A percentile compares a stretch with the other conserved stretches of the same genome.
Conservation (phyloP, 805 yeast genomes). For the Kluyveromyces wickerhamii region DNA sequence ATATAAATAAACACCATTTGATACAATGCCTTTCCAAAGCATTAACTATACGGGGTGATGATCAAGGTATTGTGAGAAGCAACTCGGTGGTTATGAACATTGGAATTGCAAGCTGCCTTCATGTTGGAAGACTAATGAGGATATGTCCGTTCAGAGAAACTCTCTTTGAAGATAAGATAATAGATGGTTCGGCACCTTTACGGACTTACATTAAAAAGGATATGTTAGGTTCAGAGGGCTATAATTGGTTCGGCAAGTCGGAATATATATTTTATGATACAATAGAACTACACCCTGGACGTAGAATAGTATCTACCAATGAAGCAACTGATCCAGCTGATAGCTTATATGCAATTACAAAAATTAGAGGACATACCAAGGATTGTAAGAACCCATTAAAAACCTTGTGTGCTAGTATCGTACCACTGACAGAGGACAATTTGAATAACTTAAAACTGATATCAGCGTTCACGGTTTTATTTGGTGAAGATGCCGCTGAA, state of each 20-base stretch:
- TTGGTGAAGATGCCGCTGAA: conserved; percentile 65
- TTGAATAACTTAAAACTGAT: conserved; percentile 25
- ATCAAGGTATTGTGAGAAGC: conserved; percentile 2
- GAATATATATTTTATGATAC: conserved; percentile 18
- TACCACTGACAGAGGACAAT: neutral
- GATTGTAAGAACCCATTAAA: conserved; percentile 1
- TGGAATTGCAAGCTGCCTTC: conserved; percentile 16
- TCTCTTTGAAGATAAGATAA: neutral
- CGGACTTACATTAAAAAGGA: conserved; percentile 17
- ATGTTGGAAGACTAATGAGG: conserved; percentile 12
- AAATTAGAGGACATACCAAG: neutral
- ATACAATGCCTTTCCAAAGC: no score
- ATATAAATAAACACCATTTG: neutral
- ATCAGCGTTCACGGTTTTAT: conserved; percentile 59
- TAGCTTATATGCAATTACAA: neutral
- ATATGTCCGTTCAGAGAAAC: conserved; percentile 3
- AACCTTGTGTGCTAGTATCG: neutral
- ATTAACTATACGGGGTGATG: no score
- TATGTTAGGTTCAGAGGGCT: conserved; percentile 14
- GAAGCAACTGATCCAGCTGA: neutral
- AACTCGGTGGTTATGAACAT: conserved; percentile 13
- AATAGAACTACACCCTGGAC: neutral
- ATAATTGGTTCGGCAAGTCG: conserved; percentile 18
- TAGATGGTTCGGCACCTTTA: no score
- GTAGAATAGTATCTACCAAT: neutral